A percentile compares a stretch with the other conserved stretches of the same genome.
Evolutionary conservation across 371 early-diverging fungal genomes (phyloP).

Genomic region (Batrachochytrium dendrobatidis): DNA sequence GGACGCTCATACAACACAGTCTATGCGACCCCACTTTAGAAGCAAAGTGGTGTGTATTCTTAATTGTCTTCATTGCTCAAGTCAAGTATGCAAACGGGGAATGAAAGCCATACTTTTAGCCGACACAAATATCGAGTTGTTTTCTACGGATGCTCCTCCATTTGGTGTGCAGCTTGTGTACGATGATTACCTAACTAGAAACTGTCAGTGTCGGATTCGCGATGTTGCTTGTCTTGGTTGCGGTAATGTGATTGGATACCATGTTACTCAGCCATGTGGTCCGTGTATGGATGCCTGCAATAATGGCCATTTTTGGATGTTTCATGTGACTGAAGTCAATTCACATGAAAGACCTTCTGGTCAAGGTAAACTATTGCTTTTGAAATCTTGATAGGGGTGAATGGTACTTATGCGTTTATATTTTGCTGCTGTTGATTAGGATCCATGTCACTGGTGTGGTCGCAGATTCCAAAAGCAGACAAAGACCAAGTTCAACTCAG

Average conservation of each 20-base stretch:
- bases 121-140: slow-evolving; percentile 75
- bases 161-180: slow-evolving; percentile 78
- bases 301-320: slow-evolving; percentile 45
- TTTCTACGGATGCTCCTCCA: not conserved
- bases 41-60: slow-evolving; percentile 55
- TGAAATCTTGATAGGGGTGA: not conserved
- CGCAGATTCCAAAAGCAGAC: slow-evolving; percentile 14
- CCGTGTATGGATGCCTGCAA: slow-evolving; percentile 82
- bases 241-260: slow-evolving; percentile 91
- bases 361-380: not conserved
- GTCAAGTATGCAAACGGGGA: slow-evolving; percentile 63
- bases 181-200: slow-evolving; percentile 85
- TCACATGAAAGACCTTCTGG: not conserved
- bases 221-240: slow-evolving; percentile 92
- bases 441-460: slow-evolving; percentile 5
- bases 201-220: slow-evolving; percentile 85
- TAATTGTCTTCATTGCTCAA: slow-evolving; percentile 48
- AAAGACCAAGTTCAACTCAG: too few species aligned
- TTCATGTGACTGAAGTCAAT: not conserved
- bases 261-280: slow-evolving; percentile 87
- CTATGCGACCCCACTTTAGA: slow-evolving; percentile 37
- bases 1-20: too few species aligned
- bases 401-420: not conserved
- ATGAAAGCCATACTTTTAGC: slow-evolving; percentile 89
- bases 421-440: not conserved